A percentile compares a stretch with the other conserved stretches of the same genome.
Evolutionary conservation across 2,329 filamentous ascomycete species (phyloP).

Genomic region (Chaetomiaceae sp.): DNA sequence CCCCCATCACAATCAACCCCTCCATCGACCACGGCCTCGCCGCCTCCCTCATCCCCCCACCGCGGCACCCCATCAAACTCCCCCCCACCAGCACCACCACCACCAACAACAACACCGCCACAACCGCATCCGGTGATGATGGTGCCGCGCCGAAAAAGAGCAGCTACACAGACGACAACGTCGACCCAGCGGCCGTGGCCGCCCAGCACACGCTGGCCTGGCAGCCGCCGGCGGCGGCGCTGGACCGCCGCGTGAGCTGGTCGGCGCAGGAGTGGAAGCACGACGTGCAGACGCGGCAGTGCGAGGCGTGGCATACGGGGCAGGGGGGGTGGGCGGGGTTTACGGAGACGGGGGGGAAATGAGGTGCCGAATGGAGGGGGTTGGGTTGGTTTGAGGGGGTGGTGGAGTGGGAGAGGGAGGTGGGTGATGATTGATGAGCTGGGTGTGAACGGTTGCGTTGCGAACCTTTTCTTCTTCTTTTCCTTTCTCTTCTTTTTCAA

Average conservation of each 20-base stretch:
- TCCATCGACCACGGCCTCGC: background rate
- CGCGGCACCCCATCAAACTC: background rate
- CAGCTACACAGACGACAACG: background rate
- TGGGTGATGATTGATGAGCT: too few species aligned
- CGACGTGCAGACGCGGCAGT: conserved; percentile 46
- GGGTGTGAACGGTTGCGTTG: too few species aligned
- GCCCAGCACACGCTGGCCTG: conserved; percentile 38
- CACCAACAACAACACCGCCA: background rate
- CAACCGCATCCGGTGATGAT: too few species aligned
- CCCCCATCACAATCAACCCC: background rate
- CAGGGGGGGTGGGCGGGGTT: conserved; percentile 33
- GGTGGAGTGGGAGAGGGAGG: too few species aligned
- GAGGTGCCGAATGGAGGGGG: background rate
- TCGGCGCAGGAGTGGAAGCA: conserved; percentile 49
- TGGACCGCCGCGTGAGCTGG: conserved; percentile 46
- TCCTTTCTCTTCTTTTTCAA: background rate
- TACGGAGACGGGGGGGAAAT: conserved; percentile 30
- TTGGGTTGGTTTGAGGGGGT: too few species aligned
- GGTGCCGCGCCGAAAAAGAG: too few species aligned
- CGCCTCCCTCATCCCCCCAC: background rate
- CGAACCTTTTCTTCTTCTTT: background rate
- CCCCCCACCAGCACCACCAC: background rate
- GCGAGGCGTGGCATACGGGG: conserved; percentile 25
- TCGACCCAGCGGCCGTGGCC: conserved; percentile 22
- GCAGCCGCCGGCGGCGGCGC: conserved; percentile 42